phyloP scores from a whole-genome alignment of 805 yeast genomes.

The Suhomyces kilbournensis region DNA sequence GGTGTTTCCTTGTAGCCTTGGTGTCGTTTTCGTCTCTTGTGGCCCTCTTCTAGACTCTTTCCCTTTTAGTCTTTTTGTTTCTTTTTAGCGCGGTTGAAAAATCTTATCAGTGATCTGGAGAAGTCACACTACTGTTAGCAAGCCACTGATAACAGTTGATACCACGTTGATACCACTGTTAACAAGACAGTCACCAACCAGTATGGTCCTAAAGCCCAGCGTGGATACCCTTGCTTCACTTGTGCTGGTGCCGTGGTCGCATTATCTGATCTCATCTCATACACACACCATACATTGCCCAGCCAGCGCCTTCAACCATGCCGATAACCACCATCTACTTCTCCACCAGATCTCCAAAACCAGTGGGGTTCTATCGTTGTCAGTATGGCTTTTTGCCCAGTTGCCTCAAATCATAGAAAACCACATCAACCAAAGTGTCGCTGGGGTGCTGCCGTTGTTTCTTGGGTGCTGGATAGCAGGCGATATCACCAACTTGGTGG shows the following conservation, averaged over 20 bases:
- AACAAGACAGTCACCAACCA: no score
- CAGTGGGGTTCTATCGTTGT: conserved; percentile 20
- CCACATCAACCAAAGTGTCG: conserved; percentile 31
- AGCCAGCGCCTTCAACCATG: background rate
- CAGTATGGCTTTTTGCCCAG: conserved; percentile 30
- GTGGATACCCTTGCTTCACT: background rate
- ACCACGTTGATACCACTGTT: no score
- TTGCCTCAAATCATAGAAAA: conserved; percentile 27
- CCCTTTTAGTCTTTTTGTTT: background rate
- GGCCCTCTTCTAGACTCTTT: no score
- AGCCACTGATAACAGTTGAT: no score
- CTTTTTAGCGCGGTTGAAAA: background rate
- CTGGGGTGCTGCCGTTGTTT: conserved; percentile 33
- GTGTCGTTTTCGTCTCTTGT: no score
- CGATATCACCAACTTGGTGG: conserved; percentile 51
- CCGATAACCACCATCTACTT: background rate
- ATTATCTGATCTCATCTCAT: background rate
- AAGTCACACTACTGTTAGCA: no score
- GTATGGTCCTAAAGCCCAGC: background rate
- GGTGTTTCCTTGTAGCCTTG: no score
- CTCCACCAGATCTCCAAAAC: conserved; percentile 7
- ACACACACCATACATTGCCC: background rate
- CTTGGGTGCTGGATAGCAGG: conserved; percentile 37
- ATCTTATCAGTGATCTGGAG: no score
- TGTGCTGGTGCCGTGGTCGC: background rate